Conservation (phyloP, 108 stramenopile species). For the Cyclotella kingstonii region DNA sequence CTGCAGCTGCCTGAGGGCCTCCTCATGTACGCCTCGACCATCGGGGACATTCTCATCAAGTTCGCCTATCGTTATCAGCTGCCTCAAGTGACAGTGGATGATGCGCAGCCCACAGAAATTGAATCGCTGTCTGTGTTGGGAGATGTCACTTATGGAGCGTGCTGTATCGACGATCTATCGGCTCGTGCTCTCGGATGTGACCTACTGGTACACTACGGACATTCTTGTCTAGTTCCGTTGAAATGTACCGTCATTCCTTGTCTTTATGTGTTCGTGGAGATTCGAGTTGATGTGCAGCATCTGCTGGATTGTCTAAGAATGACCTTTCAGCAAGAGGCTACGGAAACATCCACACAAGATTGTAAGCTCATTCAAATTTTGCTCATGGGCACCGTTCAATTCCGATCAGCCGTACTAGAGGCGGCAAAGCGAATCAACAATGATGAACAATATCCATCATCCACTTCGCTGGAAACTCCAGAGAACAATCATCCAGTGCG, state of each 20-base stretch:
- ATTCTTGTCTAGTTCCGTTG: conserved; percentile 96
- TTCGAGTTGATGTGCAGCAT: conserved; percentile 88
- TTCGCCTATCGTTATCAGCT: conserved; percentile 46
- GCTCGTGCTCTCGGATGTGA: conserved; percentile 89
- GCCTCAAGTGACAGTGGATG: neutral
- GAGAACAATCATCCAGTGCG: neutral
- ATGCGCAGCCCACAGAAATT: conserved; percentile 7
- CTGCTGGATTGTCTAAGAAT: conserved; percentile 75
- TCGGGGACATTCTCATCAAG: conserved; percentile 90
- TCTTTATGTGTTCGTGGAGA: conserved; percentile 99
- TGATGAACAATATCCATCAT: conserved; percentile 16
- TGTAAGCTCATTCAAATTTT: conserved; percentile 17
- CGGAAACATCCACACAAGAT: conserved; percentile 1
- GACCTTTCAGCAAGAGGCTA: conserved; percentile 41
- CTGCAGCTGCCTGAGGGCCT: conserved; percentile 98
- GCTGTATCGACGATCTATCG: conserved; percentile 97
- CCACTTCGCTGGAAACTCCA: too few relatives aligned
- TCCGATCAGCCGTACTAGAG: conserved; percentile 86
- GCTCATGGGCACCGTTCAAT: conserved; percentile 80
- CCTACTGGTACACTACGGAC: conserved; percentile 96
- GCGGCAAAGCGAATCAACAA: conserved; percentile 51
- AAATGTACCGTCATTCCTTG: conserved; percentile 82
- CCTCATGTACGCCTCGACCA: conserved; percentile 89
- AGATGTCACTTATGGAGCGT: conserved; percentile 99
- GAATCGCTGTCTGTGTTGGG: conserved; percentile 82